phyloP scores from a whole-genome alignment of 306 rosid genomes.

The Dalbergia cochinchinensis region DNA sequence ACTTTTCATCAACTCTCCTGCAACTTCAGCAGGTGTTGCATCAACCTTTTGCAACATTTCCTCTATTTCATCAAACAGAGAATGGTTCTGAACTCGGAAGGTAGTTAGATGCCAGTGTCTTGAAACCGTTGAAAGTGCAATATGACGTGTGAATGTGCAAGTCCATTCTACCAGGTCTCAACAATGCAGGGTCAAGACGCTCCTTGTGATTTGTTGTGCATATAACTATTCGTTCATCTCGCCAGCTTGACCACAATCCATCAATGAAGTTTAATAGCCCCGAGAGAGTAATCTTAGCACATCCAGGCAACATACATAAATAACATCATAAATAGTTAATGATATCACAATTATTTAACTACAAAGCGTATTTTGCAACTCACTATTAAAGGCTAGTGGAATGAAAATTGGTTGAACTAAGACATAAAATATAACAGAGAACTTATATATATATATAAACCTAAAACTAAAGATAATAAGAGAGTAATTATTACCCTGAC shows the following conservation, averaged over 20 bases:
- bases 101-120: slow-evolving; percentile 59
- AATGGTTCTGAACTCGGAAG: slow-evolving; percentile 49
- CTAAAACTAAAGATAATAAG: too few relatives aligned
- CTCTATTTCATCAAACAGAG: slow-evolving; percentile 48
- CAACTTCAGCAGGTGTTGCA: slow-evolving; percentile 70
- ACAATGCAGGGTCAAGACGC: slow-evolving; percentile 62
- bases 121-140: slow-evolving; percentile 58
- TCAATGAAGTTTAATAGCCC: slow-evolving; percentile 68
- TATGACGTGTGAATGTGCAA: slow-evolving; percentile 63
- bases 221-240: slow-evolving; percentile 61
- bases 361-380: too few relatives aligned
- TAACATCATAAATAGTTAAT: not conserved
- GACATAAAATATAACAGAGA: too few relatives aligned
- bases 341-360: too few relatives aligned
- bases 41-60: slow-evolving; percentile 43
- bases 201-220: slow-evolving; percentile 63
- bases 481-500: too few relatives aligned
- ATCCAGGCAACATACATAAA: not conserved
- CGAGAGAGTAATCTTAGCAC: slow-evolving; percentile 58
- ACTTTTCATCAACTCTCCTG: slow-evolving; percentile 65
- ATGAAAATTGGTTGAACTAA: too few relatives aligned
- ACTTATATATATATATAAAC: too few relatives aligned
- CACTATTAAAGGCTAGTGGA: too few relatives aligned
- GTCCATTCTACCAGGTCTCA: slow-evolving; percentile 74
- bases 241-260: slow-evolving; percentile 75